Percentiles rank a stretch among this genome's conserved stretches.
These are phyloP conservation scores for Metschnikowia kunwiensis DNA, from an alignment of 805 yeast genomes.

Conservation along the genomic window DNA sequence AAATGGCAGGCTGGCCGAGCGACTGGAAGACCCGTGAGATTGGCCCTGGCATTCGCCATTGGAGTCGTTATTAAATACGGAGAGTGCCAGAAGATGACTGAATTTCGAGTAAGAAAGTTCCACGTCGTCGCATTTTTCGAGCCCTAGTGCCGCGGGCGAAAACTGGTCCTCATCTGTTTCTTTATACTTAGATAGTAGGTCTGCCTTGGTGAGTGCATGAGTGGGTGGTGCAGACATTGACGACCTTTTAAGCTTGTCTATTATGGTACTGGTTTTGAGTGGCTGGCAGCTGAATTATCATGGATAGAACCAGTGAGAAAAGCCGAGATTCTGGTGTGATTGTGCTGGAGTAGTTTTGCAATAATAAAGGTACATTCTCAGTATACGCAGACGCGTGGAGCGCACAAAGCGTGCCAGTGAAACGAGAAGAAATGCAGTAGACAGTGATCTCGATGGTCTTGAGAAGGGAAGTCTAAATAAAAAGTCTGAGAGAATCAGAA, in stretches of 20 bases:
- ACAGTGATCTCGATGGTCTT: too few species aligned
- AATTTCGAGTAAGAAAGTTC: conserved; percentile 38
- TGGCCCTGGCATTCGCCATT: conserved; percentile 6
- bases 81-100: conserved; percentile 29
- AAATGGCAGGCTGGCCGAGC: conserved; percentile 26
- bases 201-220: conserved; percentile 7
- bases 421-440: background rate
- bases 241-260: too few species aligned
- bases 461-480: too few species aligned
- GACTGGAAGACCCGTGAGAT: conserved; percentile 1
- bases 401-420: background rate
- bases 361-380: background rate
- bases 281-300: too few species aligned
- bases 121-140: conserved; percentile 23
- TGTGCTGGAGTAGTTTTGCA: too few species aligned
- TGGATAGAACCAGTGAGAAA: too few species aligned
- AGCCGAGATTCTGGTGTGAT: too few species aligned
- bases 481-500: too few species aligned
- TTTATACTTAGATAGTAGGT: conserved; percentile 12
- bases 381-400: background rate
- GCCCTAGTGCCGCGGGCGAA: conserved; percentile 28
- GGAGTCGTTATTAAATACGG: conserved; percentile 15
- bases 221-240: too few species aligned
- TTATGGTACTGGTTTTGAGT: too few species aligned
- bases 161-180: conserved; percentile 17